These are phyloP conservation scores for Epichloe elymi DNA, from an alignment of 2,329 filamentous ascomycete species.

Conservation along the genomic window DNA sequence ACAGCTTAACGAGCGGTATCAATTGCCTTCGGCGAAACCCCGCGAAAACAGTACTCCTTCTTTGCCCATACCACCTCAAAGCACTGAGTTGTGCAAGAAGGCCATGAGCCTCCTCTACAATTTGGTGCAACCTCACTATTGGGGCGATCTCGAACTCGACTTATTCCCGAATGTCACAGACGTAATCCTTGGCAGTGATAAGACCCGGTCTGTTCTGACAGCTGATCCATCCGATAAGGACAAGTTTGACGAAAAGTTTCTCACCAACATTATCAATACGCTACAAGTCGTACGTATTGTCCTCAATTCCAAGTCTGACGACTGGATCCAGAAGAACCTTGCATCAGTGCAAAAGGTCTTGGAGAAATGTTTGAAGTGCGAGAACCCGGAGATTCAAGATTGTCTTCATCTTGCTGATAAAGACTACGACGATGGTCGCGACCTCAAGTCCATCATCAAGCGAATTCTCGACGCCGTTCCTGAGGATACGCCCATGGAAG, in stretches of 20 bases:
- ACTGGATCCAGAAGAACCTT: constrained; percentile 78
- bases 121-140: constrained; percentile 74
- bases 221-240: constrained; percentile 51
- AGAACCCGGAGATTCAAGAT: constrained; percentile 87
- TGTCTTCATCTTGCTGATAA: constrained; percentile 68
- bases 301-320: constrained; percentile 72
- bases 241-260: constrained; percentile 69
- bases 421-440: constrained; percentile 53
- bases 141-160: constrained; percentile 85
- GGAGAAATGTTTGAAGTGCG: constrained; percentile 77
- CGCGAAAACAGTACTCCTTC: constrained; percentile 36
- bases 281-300: constrained; percentile 86
- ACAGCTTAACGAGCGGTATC: constrained; percentile 73
- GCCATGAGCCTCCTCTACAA: constrained; percentile 71
- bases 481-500: constrained; percentile 56
- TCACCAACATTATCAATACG: constrained; percentile 83
- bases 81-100: constrained; percentile 73
- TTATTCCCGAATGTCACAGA: constrained; percentile 85
- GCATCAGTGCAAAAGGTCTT: constrained; percentile 71
- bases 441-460: constrained; percentile 62
- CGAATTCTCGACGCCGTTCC: constrained; percentile 83
- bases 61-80: constrained; percentile 37
- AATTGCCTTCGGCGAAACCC: constrained; percentile 56
- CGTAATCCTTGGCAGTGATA: constrained; percentile 70
- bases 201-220: constrained; percentile 48